Evolutionary conservation across 2,329 filamentous ascomycete genomes (phyloP).

Genomic region (Cytospora mali): DNA sequence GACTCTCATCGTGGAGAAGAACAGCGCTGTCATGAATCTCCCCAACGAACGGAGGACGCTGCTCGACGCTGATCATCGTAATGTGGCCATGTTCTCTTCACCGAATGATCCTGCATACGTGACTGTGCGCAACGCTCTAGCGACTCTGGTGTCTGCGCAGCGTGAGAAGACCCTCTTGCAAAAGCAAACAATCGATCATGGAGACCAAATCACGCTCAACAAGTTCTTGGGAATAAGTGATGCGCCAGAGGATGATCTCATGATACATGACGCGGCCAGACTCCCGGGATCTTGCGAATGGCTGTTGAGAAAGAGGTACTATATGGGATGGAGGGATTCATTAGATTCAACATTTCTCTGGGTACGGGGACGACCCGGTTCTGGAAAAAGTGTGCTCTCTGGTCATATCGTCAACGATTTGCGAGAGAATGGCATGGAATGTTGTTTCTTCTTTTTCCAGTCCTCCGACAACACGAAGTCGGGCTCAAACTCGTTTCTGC

Average conservation of each 20-base stretch:
- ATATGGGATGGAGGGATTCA: conserved; percentile 21
- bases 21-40: conserved; percentile 36
- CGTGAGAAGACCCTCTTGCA: neutral
- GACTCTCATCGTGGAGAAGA: conserved; percentile 38
- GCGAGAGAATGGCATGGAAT: conserved; percentile 14
- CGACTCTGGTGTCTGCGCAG: conserved; percentile 23
- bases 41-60: conserved; percentile 34
- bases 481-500: conserved; percentile 30
- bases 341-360: conserved; percentile 22
- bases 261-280: conserved; percentile 15
- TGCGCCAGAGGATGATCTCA: conserved; percentile 30
- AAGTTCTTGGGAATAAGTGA: conserved; percentile 23
- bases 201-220: conserved; percentile 10
- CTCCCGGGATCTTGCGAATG: conserved; percentile 27
- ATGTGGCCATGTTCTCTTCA: conserved; percentile 35
- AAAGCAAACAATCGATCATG: neutral
- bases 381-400: conserved; percentile 31
- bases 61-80: conserved; percentile 38
- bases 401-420: conserved; percentile 28
- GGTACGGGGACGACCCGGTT: conserved; percentile 31
- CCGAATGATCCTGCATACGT: conserved; percentile 34
- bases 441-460: conserved; percentile 32
- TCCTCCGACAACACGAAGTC: conserved; percentile 44
- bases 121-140: conserved; percentile 35
- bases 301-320: conserved; percentile 20